Conservation (phyloP, 2,329 filamentous ascomycete genomes). For the Seiridium cupressi region DNA sequence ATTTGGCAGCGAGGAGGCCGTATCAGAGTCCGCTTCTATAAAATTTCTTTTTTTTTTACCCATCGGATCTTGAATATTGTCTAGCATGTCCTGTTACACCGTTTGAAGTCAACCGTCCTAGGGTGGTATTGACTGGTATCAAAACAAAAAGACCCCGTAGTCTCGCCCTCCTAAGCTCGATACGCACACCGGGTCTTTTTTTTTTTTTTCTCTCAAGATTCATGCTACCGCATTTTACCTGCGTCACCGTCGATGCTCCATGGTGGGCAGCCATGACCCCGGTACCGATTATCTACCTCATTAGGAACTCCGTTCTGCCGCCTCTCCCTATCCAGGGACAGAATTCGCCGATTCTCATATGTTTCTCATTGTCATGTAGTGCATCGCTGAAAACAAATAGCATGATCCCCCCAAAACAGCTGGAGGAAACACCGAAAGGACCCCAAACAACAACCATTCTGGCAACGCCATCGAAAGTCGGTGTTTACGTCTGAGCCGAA, state of each 20-base stretch:
- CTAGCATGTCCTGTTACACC: background rate
- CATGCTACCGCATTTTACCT: no score
- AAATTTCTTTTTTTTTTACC: background rate
- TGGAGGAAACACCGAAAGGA: background rate
- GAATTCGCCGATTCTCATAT: background rate
- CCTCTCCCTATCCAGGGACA: background rate
- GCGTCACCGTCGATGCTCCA: background rate
- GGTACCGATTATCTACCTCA: background rate
- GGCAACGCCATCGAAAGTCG: slow-evolving; percentile 4
- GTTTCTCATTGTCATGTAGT: background rate
- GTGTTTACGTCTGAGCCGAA: slow-evolving; percentile 2
- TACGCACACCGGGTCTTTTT: no score
- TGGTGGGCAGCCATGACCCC: background rate
- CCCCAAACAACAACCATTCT: background rate
- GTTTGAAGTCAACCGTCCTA: background rate
- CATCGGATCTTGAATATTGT: background rate
- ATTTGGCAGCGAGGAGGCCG: no score
- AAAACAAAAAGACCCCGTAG: no score
- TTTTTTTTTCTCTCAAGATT: no score
- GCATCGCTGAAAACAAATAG: slow-evolving; percentile 6
- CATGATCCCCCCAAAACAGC: background rate
- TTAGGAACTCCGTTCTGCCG: background rate
- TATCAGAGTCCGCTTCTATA: background rate
- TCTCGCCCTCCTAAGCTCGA: no score
- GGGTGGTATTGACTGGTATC: background rate